Base-by-base conservation (phyloP, 805 yeast species). In the Clavispora fructus region DNA sequence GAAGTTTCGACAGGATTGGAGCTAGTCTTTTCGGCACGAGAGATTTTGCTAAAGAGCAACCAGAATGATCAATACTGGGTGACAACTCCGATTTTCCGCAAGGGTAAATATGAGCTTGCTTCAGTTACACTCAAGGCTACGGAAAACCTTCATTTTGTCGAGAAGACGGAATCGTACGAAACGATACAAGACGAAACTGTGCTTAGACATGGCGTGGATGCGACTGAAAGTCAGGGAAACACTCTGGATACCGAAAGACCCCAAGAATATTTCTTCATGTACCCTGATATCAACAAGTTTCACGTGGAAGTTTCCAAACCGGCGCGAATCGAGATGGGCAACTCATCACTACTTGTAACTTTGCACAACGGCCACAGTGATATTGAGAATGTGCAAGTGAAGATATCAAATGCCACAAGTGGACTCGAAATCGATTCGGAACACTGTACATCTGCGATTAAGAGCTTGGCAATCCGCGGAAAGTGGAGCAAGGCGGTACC, bases 281-380 rank as follows among this genome's bases (percentile, higher is more conserved):
- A 51, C 33, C 65, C 52, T 29, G 44, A 54, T 26, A 41, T 54
- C 4, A 40, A 47, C 7, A 61, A 60, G 16, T 49, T 71, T 32
- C 59, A 61, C 54, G 56, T 65, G 40, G 65, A 64, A 39, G 51
- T 68, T 37, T 44, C 40, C 6, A 53, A 56, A 38, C 64, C 74
- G 2, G 35, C 43, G 3, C 41, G 41, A 6, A 52, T 69, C 14
- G 60, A 61, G 7, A 53, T 72, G 38, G 68, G 71, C 1, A 47
- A 53, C 3, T 61, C 65, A 6, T 54, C 55, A 17, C 48, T 67
- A 35, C 45, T 59, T 19, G 51, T 69, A 19, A 52, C 54, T 9
- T 46, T 71, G 7, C 49, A 54, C 42, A 64, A 58, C 46, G 72
- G 71, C 1, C 48, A 54, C 1, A 65, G 64, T 4, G 63, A 58